Conservation (phyloP, 2,329 filamentous ascomycete genomes). For the Clonostachys sp. region DNA sequence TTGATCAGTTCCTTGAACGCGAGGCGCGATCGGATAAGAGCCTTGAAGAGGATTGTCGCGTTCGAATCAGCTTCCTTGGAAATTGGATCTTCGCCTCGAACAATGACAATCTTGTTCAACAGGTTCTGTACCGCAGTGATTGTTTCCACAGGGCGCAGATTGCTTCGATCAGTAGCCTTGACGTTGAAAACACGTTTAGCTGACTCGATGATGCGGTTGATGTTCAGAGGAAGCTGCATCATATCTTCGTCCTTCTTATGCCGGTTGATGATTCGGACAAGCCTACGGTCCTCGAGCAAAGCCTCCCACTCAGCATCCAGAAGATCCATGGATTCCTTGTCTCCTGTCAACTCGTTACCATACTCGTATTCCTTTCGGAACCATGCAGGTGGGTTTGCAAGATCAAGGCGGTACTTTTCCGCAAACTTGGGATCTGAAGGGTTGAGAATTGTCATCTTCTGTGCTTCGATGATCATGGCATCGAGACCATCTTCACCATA, state of each 20-base stretch:
- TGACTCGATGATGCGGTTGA: conserved; percentile 84
- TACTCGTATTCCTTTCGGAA: conserved; percentile 63
- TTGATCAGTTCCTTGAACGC: conserved; percentile 91
- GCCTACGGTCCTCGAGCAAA: conserved; percentile 67
- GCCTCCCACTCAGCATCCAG: conserved; percentile 87
- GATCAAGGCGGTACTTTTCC: conserved; percentile 77
- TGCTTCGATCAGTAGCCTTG: conserved; percentile 78
- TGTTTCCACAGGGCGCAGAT: conserved; percentile 83
- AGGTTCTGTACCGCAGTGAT: conserved; percentile 74
- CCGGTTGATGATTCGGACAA: conserved; percentile 65
- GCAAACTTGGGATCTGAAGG: conserved; percentile 76
- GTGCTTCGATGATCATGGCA: conserved; percentile 88
- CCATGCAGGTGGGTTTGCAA: conserved; percentile 54
- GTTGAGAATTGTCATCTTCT: conserved; percentile 81
- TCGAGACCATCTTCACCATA: conserved; percentile 98
- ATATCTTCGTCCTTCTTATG: conserved; percentile 72
- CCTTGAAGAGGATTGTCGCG: conserved; percentile 89
- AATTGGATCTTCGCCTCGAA: conserved; percentile 78
- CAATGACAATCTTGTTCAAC: conserved; percentile 74
- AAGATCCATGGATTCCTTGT: conserved; percentile 79
- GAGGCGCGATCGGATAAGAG: conserved; percentile 80
- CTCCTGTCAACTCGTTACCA: conserved; percentile 79
- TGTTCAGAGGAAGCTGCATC: conserved; percentile 90
- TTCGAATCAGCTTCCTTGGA: conserved; percentile 84
- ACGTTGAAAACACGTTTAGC: conserved; percentile 89